A percentile compares a stretch with the other conserved stretches of the same genome.
phyloP scores from a whole-genome alignment of 1,284 basidiomycete species.

The Leccinum discolor region DNA sequence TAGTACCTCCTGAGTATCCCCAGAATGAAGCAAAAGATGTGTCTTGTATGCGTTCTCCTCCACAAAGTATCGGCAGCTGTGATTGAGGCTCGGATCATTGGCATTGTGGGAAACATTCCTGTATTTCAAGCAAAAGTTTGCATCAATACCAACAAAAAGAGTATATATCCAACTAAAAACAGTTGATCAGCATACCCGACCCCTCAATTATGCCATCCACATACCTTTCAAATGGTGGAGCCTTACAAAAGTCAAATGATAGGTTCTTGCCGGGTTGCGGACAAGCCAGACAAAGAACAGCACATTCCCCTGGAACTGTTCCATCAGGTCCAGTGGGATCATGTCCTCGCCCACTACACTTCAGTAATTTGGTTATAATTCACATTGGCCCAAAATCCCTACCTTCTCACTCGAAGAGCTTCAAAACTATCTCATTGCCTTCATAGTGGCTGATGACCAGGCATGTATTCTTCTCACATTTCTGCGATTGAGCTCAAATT shows the following conservation, averaged over 20 bases:
- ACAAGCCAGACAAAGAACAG: no score
- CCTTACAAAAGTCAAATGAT: no score
- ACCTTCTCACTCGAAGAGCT: neutral
- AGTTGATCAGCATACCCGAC: no score
- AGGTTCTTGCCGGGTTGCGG: no score
- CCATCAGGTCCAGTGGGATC: no score
- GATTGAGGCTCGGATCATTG: neutral
- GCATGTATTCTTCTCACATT: neutral
- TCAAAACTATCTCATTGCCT: neutral
- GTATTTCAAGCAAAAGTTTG: neutral
- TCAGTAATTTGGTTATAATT: no score
- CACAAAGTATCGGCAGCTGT: neutral
- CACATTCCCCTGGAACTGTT: no score
- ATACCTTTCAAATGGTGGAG: neutral
- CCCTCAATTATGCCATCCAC: neutral
- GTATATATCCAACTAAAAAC: no score
- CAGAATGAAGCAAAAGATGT: neutral
- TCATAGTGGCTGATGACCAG: neutral
- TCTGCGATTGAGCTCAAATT: neutral
- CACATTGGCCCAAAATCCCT: no score
- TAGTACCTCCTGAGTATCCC: neutral
- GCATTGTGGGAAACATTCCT: neutral
- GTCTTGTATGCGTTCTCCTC: neutral
- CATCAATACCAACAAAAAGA: neutral
- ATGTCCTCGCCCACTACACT: no score